Percentiles rank a stretch among this genome's conserved stretches.
phyloP scores from a whole-genome alignment of 805 yeast species.

The Myxozyma sirexii region DNA sequence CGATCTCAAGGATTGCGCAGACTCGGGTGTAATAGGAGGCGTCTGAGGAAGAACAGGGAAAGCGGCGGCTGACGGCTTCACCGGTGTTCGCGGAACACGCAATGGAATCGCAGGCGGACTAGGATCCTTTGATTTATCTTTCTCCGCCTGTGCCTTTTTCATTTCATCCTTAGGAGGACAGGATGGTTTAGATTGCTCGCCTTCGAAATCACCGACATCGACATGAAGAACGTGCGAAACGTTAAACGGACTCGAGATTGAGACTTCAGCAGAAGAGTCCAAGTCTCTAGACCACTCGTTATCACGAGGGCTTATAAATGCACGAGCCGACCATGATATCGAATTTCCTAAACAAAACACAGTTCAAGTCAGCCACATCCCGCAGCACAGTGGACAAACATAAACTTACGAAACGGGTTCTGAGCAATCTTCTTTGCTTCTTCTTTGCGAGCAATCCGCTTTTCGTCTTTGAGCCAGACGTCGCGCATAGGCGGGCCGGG shows the following conservation, averaged over 20 bases:
- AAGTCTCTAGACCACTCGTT: background rate
- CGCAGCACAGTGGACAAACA: background rate
- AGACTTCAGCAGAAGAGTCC: background rate
- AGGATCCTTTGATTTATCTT: background rate
- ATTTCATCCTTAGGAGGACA: no score
- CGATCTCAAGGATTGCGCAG: background rate
- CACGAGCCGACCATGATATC: constrained; percentile 11
- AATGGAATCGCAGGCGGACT: background rate
- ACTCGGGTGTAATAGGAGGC: constrained; percentile 4
- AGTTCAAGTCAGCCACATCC: background rate
- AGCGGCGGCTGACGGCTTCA: background rate
- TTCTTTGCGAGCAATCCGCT: background rate
- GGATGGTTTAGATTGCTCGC: background rate
- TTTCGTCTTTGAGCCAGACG: constrained; percentile 28
- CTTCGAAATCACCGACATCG: constrained; percentile 21
- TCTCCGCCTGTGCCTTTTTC: background rate
- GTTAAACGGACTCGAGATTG: constrained; percentile 27
- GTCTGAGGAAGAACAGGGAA: background rate
- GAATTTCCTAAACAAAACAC: constrained; percentile 8
- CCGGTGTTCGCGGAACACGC: background rate
- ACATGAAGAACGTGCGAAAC: constrained; percentile 32
- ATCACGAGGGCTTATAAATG: constrained; percentile 1
- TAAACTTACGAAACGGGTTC: background rate
- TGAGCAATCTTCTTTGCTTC: background rate
- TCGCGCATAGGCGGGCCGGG: constrained; percentile 33